Evolutionary conservation across 2,329 filamentous ascomycete genomes (phyloP), one percentile per base, ranked within the genome.

Genomic region (Stagonosporopsis chrysanthemi): DNA sequence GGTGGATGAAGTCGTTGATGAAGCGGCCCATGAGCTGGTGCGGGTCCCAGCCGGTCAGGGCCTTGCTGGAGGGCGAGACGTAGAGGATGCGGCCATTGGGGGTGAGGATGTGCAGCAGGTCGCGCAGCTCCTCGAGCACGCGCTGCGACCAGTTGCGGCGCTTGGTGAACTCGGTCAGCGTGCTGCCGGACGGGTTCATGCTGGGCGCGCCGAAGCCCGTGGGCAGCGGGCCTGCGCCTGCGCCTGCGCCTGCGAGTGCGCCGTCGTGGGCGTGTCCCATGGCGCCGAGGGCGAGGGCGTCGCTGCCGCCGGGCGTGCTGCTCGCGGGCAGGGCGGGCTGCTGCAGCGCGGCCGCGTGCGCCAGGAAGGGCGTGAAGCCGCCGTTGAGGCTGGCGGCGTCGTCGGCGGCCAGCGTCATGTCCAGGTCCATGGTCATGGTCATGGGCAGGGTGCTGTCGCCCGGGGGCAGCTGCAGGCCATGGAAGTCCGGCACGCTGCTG

Each of bases 51-150:
- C 93, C 93, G 2, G 91, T 94, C 36, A 97, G 82, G 4, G 79
- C 72, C 61, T 87, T 86, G 66, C 90, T 86, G 56, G 90, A 95
- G 1, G 91, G 90, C 33, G 92, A 96, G n/a, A 90, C 87, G 72
- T 95, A 96, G 57, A 90, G 85, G 67, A 98, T 89, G 63, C 90
- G 87, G 35, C 92, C 92, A 68, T 95, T 88, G 23, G 91, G 86
- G 43, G 92, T 92, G 48, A 98, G 84, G 57, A 98, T 92, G 72
- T 96, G 88, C 52, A 97, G 79, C 66, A 97, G 86, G 76, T 97
- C 94, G 72, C 89, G 90, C 66, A 98, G 82, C 80, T 97, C 93
- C 75, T 96, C 91, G 23, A 97, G 86, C 12, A 97, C 89, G 64
- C 91, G 89, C 73, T 93, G 90, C 15, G 91, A 90, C 94, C 94